A percentile compares a stretch with the other conserved stretches of the same genome.
Conservation (phyloP, 176 grass and related monocot genomes). For the Aegilops bicornis region DNA sequence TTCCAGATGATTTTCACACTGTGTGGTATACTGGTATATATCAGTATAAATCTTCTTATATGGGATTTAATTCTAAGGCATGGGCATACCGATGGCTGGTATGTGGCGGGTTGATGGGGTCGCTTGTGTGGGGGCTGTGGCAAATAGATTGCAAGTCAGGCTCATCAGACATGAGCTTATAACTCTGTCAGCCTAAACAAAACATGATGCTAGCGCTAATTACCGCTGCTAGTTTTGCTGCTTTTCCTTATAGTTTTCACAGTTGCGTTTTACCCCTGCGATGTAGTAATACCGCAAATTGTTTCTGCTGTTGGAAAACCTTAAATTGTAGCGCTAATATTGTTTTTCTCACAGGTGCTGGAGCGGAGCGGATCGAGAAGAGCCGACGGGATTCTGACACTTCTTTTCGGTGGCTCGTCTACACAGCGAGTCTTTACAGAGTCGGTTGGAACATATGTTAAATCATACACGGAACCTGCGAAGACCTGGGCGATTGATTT, state of each 20-base stretch:
- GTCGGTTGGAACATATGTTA: not conserved
- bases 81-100: constrained; percentile 10
- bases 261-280: not conserved
- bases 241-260: not conserved
- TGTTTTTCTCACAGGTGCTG: constrained; percentile 20
- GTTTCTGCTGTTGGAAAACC: not conserved
- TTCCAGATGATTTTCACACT: not conserved
- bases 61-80: not conserved
- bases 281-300: not conserved
- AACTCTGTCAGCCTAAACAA: not conserved
- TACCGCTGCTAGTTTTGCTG: not conserved
- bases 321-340: not conserved
- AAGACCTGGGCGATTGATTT: too few species aligned
- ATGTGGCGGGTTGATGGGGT: not conserved
- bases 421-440: not conserved
- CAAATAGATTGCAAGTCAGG: not conserved
- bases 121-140: not conserved
- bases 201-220: not conserved
- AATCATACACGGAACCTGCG: not conserved
- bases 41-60: not conserved
- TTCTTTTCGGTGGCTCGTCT: constrained; percentile 4
- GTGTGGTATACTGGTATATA: not conserved
- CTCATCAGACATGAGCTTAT: not conserved
- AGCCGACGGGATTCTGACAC: not conserved
- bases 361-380: not conserved